Conservation (phyloP, 2,329 filamentous ascomycete genomes). For the Fusarium sp. region DNA sequence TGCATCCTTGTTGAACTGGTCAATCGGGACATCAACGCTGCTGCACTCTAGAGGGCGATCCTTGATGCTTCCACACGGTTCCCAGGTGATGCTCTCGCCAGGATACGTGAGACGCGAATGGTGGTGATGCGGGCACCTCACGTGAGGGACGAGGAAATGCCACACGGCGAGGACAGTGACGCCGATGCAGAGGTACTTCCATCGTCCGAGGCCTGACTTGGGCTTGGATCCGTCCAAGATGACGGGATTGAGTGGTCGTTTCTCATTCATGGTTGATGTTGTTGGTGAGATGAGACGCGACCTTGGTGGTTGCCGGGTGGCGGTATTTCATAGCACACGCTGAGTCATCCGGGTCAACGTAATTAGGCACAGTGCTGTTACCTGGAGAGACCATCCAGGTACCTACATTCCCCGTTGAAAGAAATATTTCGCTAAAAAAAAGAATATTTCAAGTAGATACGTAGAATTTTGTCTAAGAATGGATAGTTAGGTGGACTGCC, state of each 20-base stretch:
- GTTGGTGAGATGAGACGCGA: not conserved
- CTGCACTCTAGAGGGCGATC: conserved; percentile 56
- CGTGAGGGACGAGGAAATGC: conserved; percentile 19
- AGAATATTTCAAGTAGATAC: not conserved
- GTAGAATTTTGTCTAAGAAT: not conserved
- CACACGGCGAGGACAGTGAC: conserved; percentile 9
- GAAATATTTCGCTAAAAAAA: not conserved
- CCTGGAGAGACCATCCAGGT: not conserved
- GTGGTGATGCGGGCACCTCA: conserved; percentile 19
- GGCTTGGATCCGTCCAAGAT: not conserved
- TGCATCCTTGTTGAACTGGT: conserved; percentile 55
- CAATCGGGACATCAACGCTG: conserved; percentile 58
- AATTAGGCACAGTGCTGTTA: not conserved
- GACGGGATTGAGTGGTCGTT: not conserved
- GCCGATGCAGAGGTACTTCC: conserved; percentile 24
- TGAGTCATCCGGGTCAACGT: not conserved
- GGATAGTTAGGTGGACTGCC: not conserved
- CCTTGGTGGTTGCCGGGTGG: not conserved
- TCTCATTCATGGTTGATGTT: conserved; percentile 19
- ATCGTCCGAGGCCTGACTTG: conserved; percentile 9
- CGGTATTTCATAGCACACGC: not conserved
- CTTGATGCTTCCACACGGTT: conserved; percentile 52
- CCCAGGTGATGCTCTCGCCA: conserved; percentile 48
- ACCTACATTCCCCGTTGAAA: not conserved
- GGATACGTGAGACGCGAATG: conserved; percentile 7